These are phyloP conservation scores for Mycena rosella DNA, from an alignment of 768 basidiomycete genomes.

Conservation along the genomic window DNA sequence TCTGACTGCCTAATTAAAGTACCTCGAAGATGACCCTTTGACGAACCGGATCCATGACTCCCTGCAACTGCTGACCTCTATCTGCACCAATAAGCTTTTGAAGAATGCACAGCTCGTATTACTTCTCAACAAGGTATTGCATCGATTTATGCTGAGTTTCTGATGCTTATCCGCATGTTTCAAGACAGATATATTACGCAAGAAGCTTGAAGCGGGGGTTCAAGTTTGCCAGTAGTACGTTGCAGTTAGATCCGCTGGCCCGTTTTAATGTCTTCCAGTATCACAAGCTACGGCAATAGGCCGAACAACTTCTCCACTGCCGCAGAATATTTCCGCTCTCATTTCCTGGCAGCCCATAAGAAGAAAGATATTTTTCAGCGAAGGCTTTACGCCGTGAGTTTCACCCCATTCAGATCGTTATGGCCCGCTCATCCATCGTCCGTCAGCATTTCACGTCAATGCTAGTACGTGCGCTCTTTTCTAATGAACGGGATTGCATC, in stretches of 20 bases:
- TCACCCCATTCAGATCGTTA: neutral
- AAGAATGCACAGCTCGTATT: constrained; percentile 80
- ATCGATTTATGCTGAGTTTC: constrained; percentile 37
- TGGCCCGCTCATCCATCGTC: constrained; percentile 19
- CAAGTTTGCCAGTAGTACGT: constrained; percentile 84
- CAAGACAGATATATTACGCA: constrained; percentile 78
- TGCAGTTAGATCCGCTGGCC: constrained; percentile 12
- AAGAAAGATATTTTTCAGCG: constrained; percentile 72
- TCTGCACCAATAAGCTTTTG: constrained; percentile 82
- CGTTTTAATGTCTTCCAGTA: constrained; percentile 55
- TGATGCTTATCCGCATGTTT: constrained; percentile 6
- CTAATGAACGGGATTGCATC: constrained; percentile 16
- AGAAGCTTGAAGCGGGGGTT: constrained; percentile 77
- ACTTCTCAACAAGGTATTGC: constrained; percentile 79
- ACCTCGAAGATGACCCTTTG: constrained; percentile 84
- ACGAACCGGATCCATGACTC: constrained; percentile 88
- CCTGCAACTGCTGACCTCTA: constrained; percentile 78
- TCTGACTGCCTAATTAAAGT: constrained; percentile 54
- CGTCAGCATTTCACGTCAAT: constrained; percentile 77
- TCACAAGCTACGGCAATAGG: constrained; percentile 82
- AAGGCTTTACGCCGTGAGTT: constrained; percentile 73
- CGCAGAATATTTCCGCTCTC: constrained; percentile 86
- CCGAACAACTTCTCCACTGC: constrained; percentile 79
- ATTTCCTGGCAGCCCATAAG: constrained; percentile 82
- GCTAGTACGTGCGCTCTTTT: constrained; percentile 58